These are phyloP conservation scores for Limonium bicolor DNA, from an alignment of 148 eudicot genomes.

Conservation along the genomic window DNA sequence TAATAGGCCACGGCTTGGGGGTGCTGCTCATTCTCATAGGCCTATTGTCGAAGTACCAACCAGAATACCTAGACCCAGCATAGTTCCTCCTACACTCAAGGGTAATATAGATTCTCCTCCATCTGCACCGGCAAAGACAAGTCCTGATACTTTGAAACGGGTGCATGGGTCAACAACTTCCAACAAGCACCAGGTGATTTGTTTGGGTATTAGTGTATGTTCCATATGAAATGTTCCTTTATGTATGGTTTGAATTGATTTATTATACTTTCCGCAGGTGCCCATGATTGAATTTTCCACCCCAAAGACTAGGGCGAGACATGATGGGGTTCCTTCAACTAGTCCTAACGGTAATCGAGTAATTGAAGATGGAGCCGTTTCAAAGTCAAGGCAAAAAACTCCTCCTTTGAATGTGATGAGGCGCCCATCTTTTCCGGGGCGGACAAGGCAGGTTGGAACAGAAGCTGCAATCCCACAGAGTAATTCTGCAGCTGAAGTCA, in stretches of 20 bases:
- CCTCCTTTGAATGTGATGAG: constrained; percentile 47
- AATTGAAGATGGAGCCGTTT: constrained; percentile 39
- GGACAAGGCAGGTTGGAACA: constrained; percentile 23
- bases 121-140: constrained; percentile 26
- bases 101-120: constrained; percentile 27
- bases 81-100: constrained; percentile 50
- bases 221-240: neutral
- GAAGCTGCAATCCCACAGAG: constrained; percentile 40
- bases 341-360: constrained; percentile 21
- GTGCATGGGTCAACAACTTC: constrained; percentile 40
- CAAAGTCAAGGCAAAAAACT: constrained; percentile 51
- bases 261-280: constrained; percentile 26
- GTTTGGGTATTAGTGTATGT: neutral
- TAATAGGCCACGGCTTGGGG: constrained; percentile 22
- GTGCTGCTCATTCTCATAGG: constrained; percentile 20
- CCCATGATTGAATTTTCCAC: constrained; percentile 41
- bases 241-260: constrained; percentile 2
- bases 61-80: constrained; percentile 42
- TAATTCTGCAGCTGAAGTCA: constrained; percentile 14
- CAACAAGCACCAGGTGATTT: constrained; percentile 64
- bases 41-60: constrained; percentile 39
- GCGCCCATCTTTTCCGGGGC: constrained; percentile 53
- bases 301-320: constrained; percentile 56
- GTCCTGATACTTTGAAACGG: constrained; percentile 46
- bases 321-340: constrained; percentile 39